These are phyloP conservation scores for Tulasnella sp. DNA, from an alignment of 768 basidiomycete species.

Conservation along the genomic window DNA sequence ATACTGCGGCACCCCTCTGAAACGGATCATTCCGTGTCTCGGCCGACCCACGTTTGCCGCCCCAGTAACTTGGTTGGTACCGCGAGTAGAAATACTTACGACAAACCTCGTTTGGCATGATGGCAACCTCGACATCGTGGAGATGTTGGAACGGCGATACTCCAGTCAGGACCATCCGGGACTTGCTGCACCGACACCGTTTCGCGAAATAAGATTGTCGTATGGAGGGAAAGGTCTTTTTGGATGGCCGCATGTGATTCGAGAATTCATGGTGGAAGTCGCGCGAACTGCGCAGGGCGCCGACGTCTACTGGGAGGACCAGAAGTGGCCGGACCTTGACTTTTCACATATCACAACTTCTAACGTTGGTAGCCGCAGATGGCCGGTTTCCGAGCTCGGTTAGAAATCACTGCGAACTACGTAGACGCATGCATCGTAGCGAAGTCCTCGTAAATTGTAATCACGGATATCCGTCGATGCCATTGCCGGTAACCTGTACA, in stretches of 20 bases:
- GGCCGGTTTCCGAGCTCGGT: too few relatives aligned
- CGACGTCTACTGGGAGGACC: neutral
- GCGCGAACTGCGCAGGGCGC: neutral
- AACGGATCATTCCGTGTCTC: neutral
- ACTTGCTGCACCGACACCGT: neutral
- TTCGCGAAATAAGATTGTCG: neutral
- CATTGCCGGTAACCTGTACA: too few relatives aligned
- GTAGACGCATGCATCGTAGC: too few relatives aligned
- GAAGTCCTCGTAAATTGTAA: too few relatives aligned
- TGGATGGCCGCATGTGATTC: neutral
- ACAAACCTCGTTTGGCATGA: neutral
- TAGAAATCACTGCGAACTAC: too few relatives aligned
- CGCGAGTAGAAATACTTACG: neutral
- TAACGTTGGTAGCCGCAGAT: too few relatives aligned
- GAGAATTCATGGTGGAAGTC: neutral
- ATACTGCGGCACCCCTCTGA: neutral
- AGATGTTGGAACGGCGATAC: neutral
- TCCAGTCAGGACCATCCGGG: neutral
- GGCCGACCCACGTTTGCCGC: neutral
- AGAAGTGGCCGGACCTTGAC: neutral
- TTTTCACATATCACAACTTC: too few relatives aligned
- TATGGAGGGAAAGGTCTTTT: neutral
- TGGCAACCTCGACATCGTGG: neutral
- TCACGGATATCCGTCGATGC: too few relatives aligned
- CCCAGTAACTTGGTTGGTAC: neutral